phyloP scores from a whole-genome alignment of 2,329 filamentous ascomycete genomes.

The Penicillium hordei region DNA sequence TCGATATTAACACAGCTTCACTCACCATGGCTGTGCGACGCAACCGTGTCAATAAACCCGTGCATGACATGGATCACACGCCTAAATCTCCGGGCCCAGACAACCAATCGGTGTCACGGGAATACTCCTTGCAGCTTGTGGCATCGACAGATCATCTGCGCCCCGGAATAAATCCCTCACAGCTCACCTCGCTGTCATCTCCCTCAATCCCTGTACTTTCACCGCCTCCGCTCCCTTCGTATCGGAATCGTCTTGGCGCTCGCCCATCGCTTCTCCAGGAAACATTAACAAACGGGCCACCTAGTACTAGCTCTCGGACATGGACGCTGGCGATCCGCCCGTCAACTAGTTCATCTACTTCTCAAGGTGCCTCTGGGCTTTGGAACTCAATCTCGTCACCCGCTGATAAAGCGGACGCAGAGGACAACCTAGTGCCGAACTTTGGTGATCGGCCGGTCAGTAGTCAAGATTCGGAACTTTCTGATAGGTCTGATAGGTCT shows the following conservation, averaged over 20 bases:
- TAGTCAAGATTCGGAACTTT: conserved; percentile 14
- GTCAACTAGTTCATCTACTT: conserved; percentile 20
- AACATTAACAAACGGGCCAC: conserved; percentile 27
- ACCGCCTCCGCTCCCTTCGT: conserved; percentile 29
- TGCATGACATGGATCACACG: conserved; percentile 7
- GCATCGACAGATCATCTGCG: conserved; percentile 63
- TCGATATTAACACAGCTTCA: conserved; percentile 87
- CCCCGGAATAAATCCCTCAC: conserved; percentile 43
- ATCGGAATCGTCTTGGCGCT: conserved; percentile 36
- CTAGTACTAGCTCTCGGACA: conserved; percentile 17
- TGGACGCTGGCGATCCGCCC: conserved; percentile 27
- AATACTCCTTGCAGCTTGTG: conserved; percentile 60
- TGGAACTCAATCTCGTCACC: conserved; percentile 35
- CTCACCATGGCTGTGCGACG: conserved; percentile 81
- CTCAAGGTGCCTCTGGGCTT: conserved; percentile 33
- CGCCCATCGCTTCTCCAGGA: conserved; percentile 30
- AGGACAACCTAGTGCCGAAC: conserved; percentile 40
- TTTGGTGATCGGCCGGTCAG: conserved; percentile 33
- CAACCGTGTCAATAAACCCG: conserved; percentile 23
- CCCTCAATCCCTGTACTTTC: conserved; percentile 20
- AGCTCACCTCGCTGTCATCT: conserved; percentile 25
- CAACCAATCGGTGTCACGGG: conserved; percentile 45
- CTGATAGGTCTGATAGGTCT: neutral
- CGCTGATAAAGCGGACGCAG: conserved; percentile 21
- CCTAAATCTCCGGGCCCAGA: conserved; percentile 9